A percentile compares a stretch with the other conserved stretches of the same genome.
These are phyloP conservation scores for Artemisia argyi DNA, from an alignment of 129 eudicot genomes.

Conservation along the genomic window DNA sequence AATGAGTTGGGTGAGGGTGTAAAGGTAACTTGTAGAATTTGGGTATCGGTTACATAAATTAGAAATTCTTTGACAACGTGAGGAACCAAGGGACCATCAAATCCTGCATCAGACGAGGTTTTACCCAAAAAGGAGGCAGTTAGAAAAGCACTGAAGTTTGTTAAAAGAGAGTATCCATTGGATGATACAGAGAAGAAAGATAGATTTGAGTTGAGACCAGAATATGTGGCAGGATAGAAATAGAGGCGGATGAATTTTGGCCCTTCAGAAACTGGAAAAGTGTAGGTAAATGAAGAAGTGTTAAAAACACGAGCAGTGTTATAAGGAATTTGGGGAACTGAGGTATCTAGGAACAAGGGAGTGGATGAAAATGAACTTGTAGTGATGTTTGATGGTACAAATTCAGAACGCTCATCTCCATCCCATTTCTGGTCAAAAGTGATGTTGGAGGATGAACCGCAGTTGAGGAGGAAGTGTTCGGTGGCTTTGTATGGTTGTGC, in stretches of 20 bases:
- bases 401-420: too few species aligned
- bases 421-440: too few species aligned
- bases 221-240: slow-evolving; percentile 41
- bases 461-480: too few species aligned
- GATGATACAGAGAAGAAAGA: slow-evolving; percentile 35
- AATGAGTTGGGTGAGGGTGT: slow-evolving; percentile 37
- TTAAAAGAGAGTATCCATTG: slow-evolving; percentile 36
- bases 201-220: background rate
- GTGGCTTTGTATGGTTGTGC: too few species aligned
- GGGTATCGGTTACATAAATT: slow-evolving; percentile 19
- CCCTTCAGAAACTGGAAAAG: slow-evolving; percentile 37
- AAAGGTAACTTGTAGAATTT: slow-evolving; percentile 31
- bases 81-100: background rate
- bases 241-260: slow-evolving; percentile 61
- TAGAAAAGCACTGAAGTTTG: slow-evolving; percentile 46
- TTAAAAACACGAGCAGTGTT: slow-evolving; percentile 33
- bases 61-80: slow-evolving; percentile 35
- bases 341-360: background rate
- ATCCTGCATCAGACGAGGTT: background rate
- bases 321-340: slow-evolving; percentile 11
- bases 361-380: too few species aligned
- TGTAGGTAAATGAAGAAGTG: slow-evolving; percentile 40
- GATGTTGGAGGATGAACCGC: too few species aligned
- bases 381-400: too few species aligned
- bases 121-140: background rate